These are phyloP conservation scores for Chenopodium suecicum DNA, from an alignment of 148 eudicot genomes.

Conservation along the genomic window DNA sequence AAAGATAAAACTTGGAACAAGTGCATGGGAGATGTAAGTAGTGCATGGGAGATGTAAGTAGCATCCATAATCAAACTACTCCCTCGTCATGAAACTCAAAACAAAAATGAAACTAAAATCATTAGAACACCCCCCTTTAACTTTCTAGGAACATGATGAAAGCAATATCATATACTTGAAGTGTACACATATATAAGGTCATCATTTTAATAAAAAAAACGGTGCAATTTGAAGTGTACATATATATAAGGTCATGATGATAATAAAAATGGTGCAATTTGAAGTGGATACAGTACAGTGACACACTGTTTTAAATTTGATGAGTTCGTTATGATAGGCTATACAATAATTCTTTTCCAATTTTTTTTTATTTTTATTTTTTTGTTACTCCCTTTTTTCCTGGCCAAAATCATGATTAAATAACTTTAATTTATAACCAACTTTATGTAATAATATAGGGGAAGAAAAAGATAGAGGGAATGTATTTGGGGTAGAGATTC, in stretches of 20 bases:
- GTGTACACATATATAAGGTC: too few species aligned
- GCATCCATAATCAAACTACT: too few species aligned
- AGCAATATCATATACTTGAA: conserved; percentile 1
- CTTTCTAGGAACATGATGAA: conserved; percentile 16
- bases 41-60: too few species aligned
- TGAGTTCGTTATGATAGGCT: conserved; percentile 17
- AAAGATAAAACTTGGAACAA: too few species aligned
- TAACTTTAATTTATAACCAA: conserved; percentile 18
- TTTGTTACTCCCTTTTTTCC: background rate
- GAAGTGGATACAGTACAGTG: conserved; percentile 10
- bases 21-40: too few species aligned
- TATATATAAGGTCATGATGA: too few species aligned
- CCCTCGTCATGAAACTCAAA: background rate
- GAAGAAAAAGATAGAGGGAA: conserved; percentile 10
- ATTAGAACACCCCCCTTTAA: background rate
- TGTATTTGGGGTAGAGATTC: conserved; percentile 34
- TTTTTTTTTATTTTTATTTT: background rate
- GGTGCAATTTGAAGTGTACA: background rate
- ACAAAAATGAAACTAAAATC: background rate
- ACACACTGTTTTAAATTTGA: background rate
- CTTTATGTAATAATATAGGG: conserved; percentile 15
- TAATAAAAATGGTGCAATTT: conserved; percentile 4
- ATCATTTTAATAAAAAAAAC: background rate
- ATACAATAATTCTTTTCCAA: background rate
- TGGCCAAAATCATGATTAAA: conserved; percentile 17